Evolutionary conservation across 1,284 basidiomycete genomes (phyloP).

Genomic region (Pseudozyma pruni): DNA sequence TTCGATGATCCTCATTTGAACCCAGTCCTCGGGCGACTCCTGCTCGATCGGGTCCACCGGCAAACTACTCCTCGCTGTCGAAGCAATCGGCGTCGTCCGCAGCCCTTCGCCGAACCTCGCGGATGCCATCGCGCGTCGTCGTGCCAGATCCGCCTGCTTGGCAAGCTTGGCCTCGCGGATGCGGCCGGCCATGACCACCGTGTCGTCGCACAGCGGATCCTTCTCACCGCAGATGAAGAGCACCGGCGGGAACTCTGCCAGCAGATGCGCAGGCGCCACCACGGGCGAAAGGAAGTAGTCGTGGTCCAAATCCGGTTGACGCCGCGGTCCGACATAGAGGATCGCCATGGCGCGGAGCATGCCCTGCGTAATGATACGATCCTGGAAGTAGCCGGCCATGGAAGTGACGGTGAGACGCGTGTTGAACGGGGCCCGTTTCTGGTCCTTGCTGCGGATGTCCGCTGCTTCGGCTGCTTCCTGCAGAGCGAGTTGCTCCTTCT

Average conservation of each 20-base stretch:
- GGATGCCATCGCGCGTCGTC: conserved; percentile 62
- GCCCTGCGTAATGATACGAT: conserved; percentile 59
- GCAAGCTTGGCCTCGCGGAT: conserved; percentile 86
- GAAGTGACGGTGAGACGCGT: conserved; percentile 95
- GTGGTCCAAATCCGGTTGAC: conserved; percentile 89
- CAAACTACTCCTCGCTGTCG: conserved; percentile 61
- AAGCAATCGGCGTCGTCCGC: conserved; percentile 70
- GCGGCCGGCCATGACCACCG: conserved; percentile 88
- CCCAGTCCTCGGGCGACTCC: conserved; percentile 91
- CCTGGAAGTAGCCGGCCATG: conserved; percentile 75
- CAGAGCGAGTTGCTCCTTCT: conserved; percentile 40
- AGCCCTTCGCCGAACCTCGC: conserved; percentile 69
- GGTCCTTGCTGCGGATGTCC: conserved; percentile 35
- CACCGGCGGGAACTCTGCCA: conserved; percentile 91
- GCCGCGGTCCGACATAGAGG: conserved; percentile 90
- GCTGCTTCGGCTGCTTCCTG: conserved; percentile 45
- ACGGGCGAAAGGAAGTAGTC: conserved; percentile 96
- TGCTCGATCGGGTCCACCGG: conserved; percentile 71
- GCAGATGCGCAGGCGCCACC: conserved; percentile 81
- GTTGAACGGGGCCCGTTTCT: conserved; percentile 71
- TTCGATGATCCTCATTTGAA: conserved; percentile 76
- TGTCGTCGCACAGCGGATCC: conserved; percentile 81
- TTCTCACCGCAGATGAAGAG: conserved; percentile 79
- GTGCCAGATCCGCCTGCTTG: conserved; percentile 72
- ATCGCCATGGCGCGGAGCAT: conserved; percentile 97